phyloP scores from a whole-genome alignment of 768 basidiomycete species.

The Dendrothele bispora region DNA sequence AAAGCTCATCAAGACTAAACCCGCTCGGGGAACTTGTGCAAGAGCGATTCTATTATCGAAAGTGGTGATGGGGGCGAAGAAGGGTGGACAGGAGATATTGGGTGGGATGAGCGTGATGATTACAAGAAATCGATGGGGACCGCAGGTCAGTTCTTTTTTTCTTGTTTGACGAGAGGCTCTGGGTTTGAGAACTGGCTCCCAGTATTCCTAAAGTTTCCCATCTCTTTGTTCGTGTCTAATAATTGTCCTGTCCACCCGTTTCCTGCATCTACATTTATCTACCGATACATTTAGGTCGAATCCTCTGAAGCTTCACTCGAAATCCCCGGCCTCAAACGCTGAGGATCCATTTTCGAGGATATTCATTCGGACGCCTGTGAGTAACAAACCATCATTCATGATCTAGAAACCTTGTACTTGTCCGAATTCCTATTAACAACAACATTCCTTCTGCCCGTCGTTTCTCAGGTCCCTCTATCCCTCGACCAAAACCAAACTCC shows the following conservation, averaged over 20 bases:
- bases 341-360: slow-evolving; percentile 74
- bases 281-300: slow-evolving; percentile 66
- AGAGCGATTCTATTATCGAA: slow-evolving; percentile 89
- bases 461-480: too few species aligned
- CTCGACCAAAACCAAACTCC: too few species aligned
- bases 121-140: slow-evolving; percentile 91
- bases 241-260: too few species aligned
- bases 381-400: too few species aligned
- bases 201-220: too few species aligned
- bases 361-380: slow-evolving; percentile 92
- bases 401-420: background rate
- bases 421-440: too few species aligned
- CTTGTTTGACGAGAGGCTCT: too few species aligned
- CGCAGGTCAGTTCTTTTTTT: slow-evolving; percentile 57
- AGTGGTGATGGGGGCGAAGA: slow-evolving; percentile 73
- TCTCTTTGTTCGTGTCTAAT: too few species aligned
- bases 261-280: too few species aligned
- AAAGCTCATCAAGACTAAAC: slow-evolving; percentile 67
- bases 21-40: slow-evolving; percentile 95
- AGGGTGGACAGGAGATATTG: slow-evolving; percentile 84
- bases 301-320: slow-evolving; percentile 83
- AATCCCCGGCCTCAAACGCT: slow-evolving; percentile 62
- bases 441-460: too few species aligned
- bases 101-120: slow-evolving; percentile 80
- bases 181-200: too few species aligned